These are phyloP conservation scores for Komagataella ulmi DNA, from an alignment of 805 yeast genomes.

Conservation along the genomic window DNA sequence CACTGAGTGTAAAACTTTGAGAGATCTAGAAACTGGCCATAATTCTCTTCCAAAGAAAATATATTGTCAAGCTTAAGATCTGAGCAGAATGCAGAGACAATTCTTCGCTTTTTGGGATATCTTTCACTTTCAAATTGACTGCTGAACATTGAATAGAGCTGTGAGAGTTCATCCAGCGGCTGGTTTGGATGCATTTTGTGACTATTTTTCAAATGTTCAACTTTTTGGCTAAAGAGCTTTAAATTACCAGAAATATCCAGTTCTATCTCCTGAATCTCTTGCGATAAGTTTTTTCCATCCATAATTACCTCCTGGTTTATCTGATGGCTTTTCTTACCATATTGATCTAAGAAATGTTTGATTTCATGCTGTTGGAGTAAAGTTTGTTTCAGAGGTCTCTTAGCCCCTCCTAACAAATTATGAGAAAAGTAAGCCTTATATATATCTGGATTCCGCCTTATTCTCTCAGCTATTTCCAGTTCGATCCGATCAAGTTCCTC, in stretches of 20 bases:
- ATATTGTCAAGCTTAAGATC: conserved; percentile 31
- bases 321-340: conserved; percentile 18
- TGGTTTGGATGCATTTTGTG: conserved; percentile 18
- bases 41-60: conserved; percentile 47
- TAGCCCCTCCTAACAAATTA: conserved; percentile 19
- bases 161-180: conserved; percentile 13
- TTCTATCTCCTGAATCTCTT: conserved; percentile 12
- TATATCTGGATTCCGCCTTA: conserved; percentile 47
- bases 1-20: conserved; percentile 35
- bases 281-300: conserved; percentile 3
- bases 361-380: conserved; percentile 60
- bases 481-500: conserved; percentile 71
- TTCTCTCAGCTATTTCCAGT: conserved; percentile 45
- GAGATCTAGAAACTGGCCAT: conserved; percentile 56
- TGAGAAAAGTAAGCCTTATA: conserved; percentile 17
- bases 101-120: conserved; percentile 14
- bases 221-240: conserved; percentile 15
- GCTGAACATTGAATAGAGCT: conserved; percentile 19
- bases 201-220: conserved; percentile 7
- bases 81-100: conserved; percentile 36
- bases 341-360: conserved; percentile 31
- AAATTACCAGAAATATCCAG: conserved; percentile 20
- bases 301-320: conserved; percentile 6
- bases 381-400: conserved; percentile 35
- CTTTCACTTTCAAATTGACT: conserved; percentile 3